These are phyloP conservation scores for Dendrocalamus sinicus DNA, from an alignment of 176 grass and related monocot genomes.

Conservation along the genomic window DNA sequence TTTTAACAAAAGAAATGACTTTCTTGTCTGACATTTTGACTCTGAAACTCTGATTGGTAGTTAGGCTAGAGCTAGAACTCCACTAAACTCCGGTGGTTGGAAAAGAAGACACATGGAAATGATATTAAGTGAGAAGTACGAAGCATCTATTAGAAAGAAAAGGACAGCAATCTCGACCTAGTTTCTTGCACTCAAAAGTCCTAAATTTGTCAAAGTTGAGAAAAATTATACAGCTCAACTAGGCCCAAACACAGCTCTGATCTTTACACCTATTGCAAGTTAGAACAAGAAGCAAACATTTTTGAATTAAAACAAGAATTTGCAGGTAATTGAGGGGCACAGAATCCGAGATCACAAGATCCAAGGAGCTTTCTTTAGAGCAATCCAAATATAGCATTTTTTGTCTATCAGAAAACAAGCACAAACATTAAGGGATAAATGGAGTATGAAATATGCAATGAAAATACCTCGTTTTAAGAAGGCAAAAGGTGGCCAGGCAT, in stretches of 20 bases:
- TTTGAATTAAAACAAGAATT: not conserved
- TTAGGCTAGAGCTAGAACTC: not conserved
- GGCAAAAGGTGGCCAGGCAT: not conserved
- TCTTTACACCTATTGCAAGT: slow-evolving; percentile 33
- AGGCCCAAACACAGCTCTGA: slow-evolving; percentile 7
- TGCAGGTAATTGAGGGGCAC: not conserved
- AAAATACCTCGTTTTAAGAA: not conserved
- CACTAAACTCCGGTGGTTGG: not conserved
- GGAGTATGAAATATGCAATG: not conserved
- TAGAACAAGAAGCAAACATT: slow-evolving; percentile 33
- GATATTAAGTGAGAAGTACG: slow-evolving; percentile 29
- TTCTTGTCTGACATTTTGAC: not conserved
- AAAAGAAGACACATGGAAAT: slow-evolving; percentile 31
- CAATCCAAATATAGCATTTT: slow-evolving; percentile 10
- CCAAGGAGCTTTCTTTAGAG: slow-evolving; percentile 18
- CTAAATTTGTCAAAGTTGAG: not conserved
- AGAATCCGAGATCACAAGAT: not conserved
- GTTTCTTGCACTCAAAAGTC: not conserved
- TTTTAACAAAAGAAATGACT: slow-evolving; percentile 14
- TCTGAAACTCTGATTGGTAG: slow-evolving; percentile 20
- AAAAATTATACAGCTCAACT: slow-evolving; percentile 29
- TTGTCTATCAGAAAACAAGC: slow-evolving; percentile 20
- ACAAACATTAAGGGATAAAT: not conserved
- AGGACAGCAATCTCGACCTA: not conserved
- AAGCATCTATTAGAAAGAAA: slow-evolving; percentile 40